Conservation (phyloP, 495 filamentous ascomycete genomes). For the Evansstolkia leycettana region DNA sequence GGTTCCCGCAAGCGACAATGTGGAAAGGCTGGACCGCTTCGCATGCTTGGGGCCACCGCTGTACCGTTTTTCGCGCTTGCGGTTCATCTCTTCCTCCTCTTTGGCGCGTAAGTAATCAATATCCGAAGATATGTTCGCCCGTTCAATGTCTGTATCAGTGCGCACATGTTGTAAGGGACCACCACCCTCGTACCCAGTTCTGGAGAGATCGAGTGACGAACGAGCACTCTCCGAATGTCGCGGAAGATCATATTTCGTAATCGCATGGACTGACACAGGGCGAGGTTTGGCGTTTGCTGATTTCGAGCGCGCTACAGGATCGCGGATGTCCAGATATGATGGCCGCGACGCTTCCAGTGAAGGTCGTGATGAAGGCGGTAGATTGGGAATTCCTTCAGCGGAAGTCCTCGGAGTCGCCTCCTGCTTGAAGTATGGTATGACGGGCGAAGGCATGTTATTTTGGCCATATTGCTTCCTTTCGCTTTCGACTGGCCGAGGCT, state of each 20-base stretch:
- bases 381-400: constrained; percentile 30
- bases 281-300: constrained; percentile 52
- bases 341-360: constrained; percentile 69
- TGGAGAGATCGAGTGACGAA: constrained; percentile 25
- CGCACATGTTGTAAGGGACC: constrained; percentile 24
- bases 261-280: constrained; percentile 66
- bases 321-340: constrained; percentile 44
- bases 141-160: constrained; percentile 22
- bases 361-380: constrained; percentile 60
- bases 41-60: constrained; percentile 51
- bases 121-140: constrained; percentile 64
- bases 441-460: constrained; percentile 20
- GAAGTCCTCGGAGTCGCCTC: constrained; percentile 41
- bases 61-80: constrained; percentile 58
- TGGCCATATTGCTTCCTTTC: constrained; percentile 12
- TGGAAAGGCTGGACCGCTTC: constrained; percentile 75
- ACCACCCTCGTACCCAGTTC: constrained; percentile 25
- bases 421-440: constrained; percentile 14
- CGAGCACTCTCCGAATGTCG: constrained; percentile 45
- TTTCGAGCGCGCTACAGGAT: constrained; percentile 45
- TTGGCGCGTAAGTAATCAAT: constrained; percentile 77
- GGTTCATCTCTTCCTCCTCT: constrained; percentile 55
- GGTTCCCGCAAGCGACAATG: constrained; percentile 58
- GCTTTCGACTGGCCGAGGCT: constrained; percentile 25
- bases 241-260: constrained; percentile 65